Percentiles rank a stretch among this genome's conserved stretches.
Evolutionary conservation across 1,284 basidiomycete genomes (phyloP).

Genomic region (Ganoderma leucocontextum): DNA sequence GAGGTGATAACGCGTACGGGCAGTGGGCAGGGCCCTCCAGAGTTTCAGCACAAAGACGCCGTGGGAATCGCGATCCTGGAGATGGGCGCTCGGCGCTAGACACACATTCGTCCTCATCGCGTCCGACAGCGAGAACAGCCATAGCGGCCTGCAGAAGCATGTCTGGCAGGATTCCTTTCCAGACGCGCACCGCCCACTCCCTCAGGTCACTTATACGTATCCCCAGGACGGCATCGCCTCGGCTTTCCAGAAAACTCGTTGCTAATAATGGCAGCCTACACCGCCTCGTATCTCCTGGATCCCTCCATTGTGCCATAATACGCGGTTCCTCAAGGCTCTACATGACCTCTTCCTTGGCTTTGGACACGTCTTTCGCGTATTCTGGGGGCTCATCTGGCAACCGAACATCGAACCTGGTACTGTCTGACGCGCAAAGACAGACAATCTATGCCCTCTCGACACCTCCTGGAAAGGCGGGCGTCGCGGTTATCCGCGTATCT

Average conservation of each 20-base stretch:
- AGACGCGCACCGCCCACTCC: conserved; percentile 26
- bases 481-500: conserved; percentile 84
- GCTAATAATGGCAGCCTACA: conserved; percentile 23
- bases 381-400: background rate
- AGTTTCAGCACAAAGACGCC: conserved; percentile 29
- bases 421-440: conserved; percentile 66
- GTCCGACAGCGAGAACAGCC: conserved; percentile 30
- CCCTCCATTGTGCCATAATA: background rate
- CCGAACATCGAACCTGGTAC: conserved; percentile 30
- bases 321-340: conserved; percentile 20
- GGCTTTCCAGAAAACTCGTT: conserved; percentile 26
- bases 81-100: conserved; percentile 26
- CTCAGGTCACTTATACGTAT: conserved; percentile 23
- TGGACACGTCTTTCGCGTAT: background rate
- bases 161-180: conserved; percentile 20
- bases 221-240: conserved; percentile 16
- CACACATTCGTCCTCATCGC: conserved; percentile 20
- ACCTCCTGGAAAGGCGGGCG: conserved; percentile 82
- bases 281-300: conserved; percentile 26
- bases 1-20: conserved; percentile 27
- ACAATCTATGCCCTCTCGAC: conserved; percentile 92
- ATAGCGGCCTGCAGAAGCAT: conserved; percentile 25
- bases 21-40: conserved; percentile 4
- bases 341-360: conserved; percentile 11
- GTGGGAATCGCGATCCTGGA: conserved; percentile 28